These are phyloP conservation scores for Endoconidiophora polonica DNA, from an alignment of 2,329 filamentous ascomycete species.

Conservation along the genomic window DNA sequence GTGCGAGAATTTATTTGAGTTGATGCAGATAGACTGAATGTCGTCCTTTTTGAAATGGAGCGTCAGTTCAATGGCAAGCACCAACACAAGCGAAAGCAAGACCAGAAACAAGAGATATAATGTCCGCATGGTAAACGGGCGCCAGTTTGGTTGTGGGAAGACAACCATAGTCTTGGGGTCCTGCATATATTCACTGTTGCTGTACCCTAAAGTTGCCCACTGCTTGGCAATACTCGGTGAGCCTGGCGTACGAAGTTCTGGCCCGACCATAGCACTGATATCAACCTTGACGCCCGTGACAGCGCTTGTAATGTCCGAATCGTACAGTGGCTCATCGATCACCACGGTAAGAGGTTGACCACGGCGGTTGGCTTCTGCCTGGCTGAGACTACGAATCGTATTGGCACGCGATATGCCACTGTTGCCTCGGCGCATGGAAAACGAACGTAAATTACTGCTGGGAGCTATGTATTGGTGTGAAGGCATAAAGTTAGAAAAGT, in stretches of 20 bases:
- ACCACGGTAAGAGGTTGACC: conserved; percentile 44
- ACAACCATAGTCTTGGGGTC: conserved; percentile 21
- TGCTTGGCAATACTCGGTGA: not conserved
- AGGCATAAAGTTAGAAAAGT: conserved; percentile 14
- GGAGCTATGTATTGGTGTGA: not conserved
- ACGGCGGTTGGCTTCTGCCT: conserved; percentile 42
- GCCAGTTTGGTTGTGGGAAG: conserved; percentile 50
- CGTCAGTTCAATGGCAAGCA: conserved; percentile 30
- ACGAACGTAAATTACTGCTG: conserved; percentile 23
- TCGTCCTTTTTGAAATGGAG: conserved; percentile 13
- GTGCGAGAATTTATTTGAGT: conserved; percentile 32
- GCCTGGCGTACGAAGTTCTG: conserved; percentile 14
- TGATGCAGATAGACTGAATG: conserved; percentile 33
- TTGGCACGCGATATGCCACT: conserved; percentile 19
- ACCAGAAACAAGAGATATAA: conserved; percentile 40
- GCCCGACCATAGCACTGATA: conserved; percentile 34
- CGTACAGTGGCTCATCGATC: conserved; percentile 22
- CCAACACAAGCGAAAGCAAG: conserved; percentile 35
- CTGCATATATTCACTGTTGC: conserved; percentile 12
- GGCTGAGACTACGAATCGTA: conserved; percentile 33
- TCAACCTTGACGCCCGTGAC: conserved; percentile 25
- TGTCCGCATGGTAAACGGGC: conserved; percentile 47
- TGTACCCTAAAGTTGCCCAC: not conserved
- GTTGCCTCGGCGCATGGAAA: conserved; percentile 21
- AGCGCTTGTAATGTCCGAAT: not conserved